Conservation (phyloP, 176 grass and related monocot genomes). For the Thinopyrum elongatum region DNA sequence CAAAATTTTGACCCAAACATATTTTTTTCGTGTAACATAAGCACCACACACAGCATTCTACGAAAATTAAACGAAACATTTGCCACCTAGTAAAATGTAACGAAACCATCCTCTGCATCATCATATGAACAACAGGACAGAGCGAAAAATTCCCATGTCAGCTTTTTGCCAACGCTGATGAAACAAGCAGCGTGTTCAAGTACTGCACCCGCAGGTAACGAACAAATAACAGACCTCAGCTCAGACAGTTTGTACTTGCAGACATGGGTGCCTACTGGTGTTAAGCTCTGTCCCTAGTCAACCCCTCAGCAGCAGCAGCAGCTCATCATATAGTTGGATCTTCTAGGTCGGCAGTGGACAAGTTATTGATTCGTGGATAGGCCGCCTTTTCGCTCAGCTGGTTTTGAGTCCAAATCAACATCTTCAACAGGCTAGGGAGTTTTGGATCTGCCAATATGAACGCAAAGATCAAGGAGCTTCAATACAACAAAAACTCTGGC, state of each 20-base stretch:
- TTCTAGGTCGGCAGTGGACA: constrained; percentile 57
- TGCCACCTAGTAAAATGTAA: too few relatives aligned
- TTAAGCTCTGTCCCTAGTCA: neutral
- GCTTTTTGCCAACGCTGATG: neutral
- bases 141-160: too few relatives aligned
- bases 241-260: neutral
- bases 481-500: neutral
- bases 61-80: too few relatives aligned
- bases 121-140: too few relatives aligned
- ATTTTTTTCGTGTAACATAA: too few relatives aligned
- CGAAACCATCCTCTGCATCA: too few relatives aligned
- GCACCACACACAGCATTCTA: too few relatives aligned
- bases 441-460: constrained; percentile 60
- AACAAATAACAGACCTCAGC: neutral
- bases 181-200: neutral
- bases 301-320: neutral
- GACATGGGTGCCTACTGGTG: neutral
- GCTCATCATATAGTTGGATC: constrained; percentile 60
- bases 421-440: constrained; percentile 86
- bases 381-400: constrained; percentile 71
- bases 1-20: too few relatives aligned
- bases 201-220: neutral
- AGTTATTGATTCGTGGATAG: constrained; percentile 64
- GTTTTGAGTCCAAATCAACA: constrained; percentile 83
- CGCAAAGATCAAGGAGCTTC: neutral